Conservation (phyloP, 371 early-diverging fungal genomes). For the Capniomyces stellatus region DNA sequence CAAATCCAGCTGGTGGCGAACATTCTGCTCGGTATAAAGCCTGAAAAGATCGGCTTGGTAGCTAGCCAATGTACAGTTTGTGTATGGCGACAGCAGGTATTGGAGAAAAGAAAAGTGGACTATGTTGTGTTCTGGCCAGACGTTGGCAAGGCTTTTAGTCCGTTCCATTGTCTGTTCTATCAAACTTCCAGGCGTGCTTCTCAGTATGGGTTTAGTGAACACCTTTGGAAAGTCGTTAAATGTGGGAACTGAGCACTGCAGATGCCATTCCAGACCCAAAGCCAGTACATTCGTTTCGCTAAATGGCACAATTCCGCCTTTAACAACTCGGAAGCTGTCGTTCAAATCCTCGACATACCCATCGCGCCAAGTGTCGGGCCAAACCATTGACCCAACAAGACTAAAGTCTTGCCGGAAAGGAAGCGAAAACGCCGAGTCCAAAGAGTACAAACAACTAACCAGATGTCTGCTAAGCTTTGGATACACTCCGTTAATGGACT, state of each 20-base stretch:
- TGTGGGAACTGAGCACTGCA: neutral
- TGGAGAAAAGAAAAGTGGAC: neutral
- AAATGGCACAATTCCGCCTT: slow-evolving; percentile 1
- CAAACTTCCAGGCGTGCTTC: too few relatives aligned
- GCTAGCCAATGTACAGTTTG: neutral
- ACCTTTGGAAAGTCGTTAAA: neutral
- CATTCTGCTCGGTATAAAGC: neutral
- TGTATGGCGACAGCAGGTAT: neutral
- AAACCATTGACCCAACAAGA: neutral
- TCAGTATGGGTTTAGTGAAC: neutral
- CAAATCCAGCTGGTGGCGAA: neutral
- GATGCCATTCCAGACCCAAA: neutral
- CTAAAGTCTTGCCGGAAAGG: slow-evolving; percentile 4
- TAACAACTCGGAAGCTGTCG: neutral
- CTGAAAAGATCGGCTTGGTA: neutral
- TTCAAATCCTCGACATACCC: neutral
- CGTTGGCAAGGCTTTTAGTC: neutral
- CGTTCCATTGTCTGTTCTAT: neutral
- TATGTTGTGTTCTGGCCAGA: neutral
- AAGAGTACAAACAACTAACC: neutral
- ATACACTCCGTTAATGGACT: neutral
- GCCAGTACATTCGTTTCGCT: neutral
- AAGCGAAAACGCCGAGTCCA: neutral
- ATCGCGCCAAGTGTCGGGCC: neutral
- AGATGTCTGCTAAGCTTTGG: neutral